Conservation (phyloP, 108 stramenopile genomes). For the Stephanodiscus minutulus region DNA sequence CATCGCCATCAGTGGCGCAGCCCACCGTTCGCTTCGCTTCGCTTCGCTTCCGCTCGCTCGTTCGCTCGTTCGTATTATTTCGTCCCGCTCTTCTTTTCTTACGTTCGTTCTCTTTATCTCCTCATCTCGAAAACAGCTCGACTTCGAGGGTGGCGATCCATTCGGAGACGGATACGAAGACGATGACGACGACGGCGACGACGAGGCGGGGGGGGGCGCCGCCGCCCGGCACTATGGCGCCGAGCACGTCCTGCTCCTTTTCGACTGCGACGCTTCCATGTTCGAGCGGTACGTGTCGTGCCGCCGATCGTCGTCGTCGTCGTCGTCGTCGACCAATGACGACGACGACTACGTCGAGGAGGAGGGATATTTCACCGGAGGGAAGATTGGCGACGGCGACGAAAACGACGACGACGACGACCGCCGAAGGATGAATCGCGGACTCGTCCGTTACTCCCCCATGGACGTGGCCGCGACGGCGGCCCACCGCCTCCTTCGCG, state of each 20-base stretch:
- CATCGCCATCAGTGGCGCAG: too few species aligned
- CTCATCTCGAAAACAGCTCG: conserved; percentile 43
- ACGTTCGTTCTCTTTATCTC: not conserved
- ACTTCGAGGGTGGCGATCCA: conserved; percentile 37
- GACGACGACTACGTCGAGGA: conserved; percentile 4
- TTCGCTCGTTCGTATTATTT: too few species aligned
- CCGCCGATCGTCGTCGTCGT: not conserved
- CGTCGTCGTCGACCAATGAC: not conserved
- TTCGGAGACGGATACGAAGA: conserved; percentile 17
- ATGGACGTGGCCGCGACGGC: conserved; percentile 58
- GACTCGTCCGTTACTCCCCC: conserved; percentile 28
- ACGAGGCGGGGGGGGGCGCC: conserved; percentile 7
- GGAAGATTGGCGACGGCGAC: conserved; percentile 17
- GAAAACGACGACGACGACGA: conserved; percentile 6
- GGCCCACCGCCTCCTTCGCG: conserved; percentile 48
- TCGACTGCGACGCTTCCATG: conserved; percentile 70
- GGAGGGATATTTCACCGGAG: too few species aligned
- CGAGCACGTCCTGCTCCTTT: conserved; percentile 60
- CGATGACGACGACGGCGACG: conserved; percentile 22
- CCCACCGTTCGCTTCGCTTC: too few species aligned
- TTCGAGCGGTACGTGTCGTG: conserved; percentile 45
- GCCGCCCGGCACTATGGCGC: conserved; percentile 37
- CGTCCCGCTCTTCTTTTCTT: too few species aligned
- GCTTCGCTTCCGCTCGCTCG: too few species aligned
- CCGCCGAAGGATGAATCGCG: conserved; percentile 1